Percentiles rank a stretch among this genome's conserved stretches.
These are phyloP conservation scores for Yarrowia alimentaria DNA, from an alignment of 805 yeast genomes.

Conservation along the genomic window DNA sequence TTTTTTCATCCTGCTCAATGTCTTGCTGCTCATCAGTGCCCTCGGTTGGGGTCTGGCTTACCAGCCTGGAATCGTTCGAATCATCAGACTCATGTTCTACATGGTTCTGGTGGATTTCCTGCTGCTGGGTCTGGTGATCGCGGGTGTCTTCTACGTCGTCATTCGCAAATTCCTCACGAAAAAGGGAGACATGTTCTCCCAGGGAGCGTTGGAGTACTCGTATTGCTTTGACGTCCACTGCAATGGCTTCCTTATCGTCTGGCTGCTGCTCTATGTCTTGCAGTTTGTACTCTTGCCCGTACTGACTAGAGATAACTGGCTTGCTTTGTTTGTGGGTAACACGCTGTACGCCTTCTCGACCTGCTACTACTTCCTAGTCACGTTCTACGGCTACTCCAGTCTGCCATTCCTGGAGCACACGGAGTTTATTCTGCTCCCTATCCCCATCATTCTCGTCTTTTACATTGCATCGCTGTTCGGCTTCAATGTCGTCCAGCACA, in stretches of 20 bases:
- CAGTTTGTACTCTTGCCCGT: constrained; percentile 77
- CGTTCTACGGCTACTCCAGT: constrained; percentile 86
- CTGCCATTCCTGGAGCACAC: constrained; percentile 66
- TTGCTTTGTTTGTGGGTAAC: constrained; percentile 74
- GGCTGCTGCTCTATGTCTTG: constrained; percentile 70
- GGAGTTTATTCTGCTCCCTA: constrained; percentile 60
- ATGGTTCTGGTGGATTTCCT: constrained; percentile 86
- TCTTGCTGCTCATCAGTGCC: constrained; percentile 68
- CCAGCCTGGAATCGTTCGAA: constrained; percentile 59
- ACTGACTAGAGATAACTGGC: constrained; percentile 59
- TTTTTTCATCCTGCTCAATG: constrained; percentile 69
- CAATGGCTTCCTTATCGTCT: constrained; percentile 77
- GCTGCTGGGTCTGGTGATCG: constrained; percentile 61
- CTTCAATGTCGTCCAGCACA: constrained; percentile 67
- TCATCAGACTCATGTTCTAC: constrained; percentile 65
- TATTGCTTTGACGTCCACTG: constrained; percentile 94
- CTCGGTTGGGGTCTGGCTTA: constrained; percentile 89
- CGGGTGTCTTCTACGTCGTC: constrained; percentile 71
- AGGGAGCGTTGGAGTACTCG: constrained; percentile 75
- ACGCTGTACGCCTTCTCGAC: constrained; percentile 70
- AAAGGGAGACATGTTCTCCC: constrained; percentile 37
- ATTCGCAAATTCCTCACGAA: constrained; percentile 57
- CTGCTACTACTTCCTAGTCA: constrained; percentile 71
- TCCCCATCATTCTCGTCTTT: constrained; percentile 55
- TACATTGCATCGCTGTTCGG: constrained; percentile 66